Base-by-base conservation (phyloP, 2,329 filamentous ascomycete genomes). In the Fusarium newnesense region DNA sequence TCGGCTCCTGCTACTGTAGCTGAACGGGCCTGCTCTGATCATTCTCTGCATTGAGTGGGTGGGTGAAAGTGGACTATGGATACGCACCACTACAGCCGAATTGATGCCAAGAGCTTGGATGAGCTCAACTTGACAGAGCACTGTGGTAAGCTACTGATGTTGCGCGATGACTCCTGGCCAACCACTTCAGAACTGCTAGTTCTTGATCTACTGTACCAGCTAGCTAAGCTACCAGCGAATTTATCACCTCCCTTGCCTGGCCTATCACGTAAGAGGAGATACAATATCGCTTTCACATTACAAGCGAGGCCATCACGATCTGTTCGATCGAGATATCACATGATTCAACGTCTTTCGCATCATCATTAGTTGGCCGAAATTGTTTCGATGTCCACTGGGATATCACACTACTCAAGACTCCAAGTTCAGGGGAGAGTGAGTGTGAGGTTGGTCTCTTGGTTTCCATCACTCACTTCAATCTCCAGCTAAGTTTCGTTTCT, bases 121-220 rank as follows among this genome's bases (percentile, higher is more conserved):
- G 42, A 42, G 21, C 32, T 61, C 63, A 67, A 47, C 34, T 42
- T 54, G 26, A 30, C 24, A 21, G 24, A 59, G 44, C 60, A 59
- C 34, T 70, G 26, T 67, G 40, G 50, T 40, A 49, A 60, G 67
- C 62, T 64, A 24, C 50, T 54, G 19, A n/a, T 42, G 6, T 46
- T 49, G 28, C 40, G 30, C 19, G 24, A 34, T 47, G 30, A 30
- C 30, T 44, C 44, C 10, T 37, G 64, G 19, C 59, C 67, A 65
- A 69, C 59, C 44, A 59, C 43, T 64, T 37, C 24, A 39, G 16
- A 36, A 50, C 34, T 64, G n/a, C 34, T 30, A 50, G 50, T 64
- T n/a, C 28, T 50, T 32, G 40, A 69, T 69, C 65, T 65, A 65
- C 60, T 69, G 59, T 65, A 65, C 60, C 40, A 15, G 40, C 44